Percentiles rank a stretch among this genome's conserved stretches.
These are phyloP conservation scores for Starmerella powellii DNA, from an alignment of 805 yeast species.

Conservation along the genomic window DNA sequence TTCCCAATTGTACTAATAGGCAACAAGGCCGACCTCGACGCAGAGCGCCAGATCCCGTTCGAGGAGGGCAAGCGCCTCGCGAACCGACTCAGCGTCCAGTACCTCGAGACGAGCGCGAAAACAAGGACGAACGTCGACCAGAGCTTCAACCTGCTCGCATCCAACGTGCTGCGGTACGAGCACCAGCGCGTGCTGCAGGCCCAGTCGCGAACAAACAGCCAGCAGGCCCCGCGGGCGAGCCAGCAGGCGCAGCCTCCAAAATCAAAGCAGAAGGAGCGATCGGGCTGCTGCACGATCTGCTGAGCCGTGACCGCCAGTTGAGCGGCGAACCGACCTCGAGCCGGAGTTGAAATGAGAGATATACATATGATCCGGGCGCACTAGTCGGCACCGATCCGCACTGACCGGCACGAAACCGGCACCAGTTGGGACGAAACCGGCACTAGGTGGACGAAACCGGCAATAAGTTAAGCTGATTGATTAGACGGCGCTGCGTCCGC, in stretches of 20 bases:
- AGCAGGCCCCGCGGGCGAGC: constrained; percentile 3
- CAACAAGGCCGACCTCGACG: constrained; percentile 69
- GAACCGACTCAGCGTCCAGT: constrained; percentile 46
- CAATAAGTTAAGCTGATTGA: no score
- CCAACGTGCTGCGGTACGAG: constrained; percentile 24
- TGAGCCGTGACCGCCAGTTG: no score
- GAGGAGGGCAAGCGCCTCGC: constrained; percentile 80
- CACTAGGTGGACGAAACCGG: no score
- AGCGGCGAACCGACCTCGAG: no score
- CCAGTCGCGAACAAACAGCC: constrained; percentile 9
- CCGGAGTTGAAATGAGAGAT: no score
- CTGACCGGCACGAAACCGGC: no score
- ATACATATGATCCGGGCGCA: no score
- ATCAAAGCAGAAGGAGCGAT: constrained; percentile 9
- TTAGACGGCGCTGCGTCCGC: no score
- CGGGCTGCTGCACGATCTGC: constrained; percentile 13
- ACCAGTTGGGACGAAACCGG: no score
- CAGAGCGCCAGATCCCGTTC: constrained; percentile 63
- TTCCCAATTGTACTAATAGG: constrained; percentile 85
- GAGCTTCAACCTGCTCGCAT: constrained; percentile 48
- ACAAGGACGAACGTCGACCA: constrained; percentile 81
- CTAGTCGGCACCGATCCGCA: no score
- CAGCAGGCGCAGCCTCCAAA: constrained; percentile 3
- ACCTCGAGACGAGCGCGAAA: constrained; percentile 88
- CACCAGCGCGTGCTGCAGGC: constrained; percentile 13